phyloP scores from a whole-genome alignment of 2,329 filamentous ascomycete genomes.

The Scolecobasidium constrictum region DNA sequence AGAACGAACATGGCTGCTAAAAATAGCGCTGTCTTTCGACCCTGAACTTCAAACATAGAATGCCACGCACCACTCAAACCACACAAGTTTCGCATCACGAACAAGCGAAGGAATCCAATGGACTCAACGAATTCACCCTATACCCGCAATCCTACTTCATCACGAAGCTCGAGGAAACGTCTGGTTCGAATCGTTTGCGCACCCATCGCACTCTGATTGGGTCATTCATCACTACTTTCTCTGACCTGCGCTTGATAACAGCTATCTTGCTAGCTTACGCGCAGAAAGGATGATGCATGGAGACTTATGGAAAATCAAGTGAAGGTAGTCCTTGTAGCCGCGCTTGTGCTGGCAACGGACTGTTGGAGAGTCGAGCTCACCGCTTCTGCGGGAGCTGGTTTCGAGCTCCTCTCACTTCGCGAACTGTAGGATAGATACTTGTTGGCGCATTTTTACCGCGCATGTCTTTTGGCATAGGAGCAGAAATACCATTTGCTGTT shows the following conservation, averaged over 20 bases:
- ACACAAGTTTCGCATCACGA: too few relatives aligned
- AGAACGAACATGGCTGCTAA: neutral
- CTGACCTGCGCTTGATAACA: too few relatives aligned
- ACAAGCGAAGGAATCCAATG: too few relatives aligned
- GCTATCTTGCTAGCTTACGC: too few relatives aligned
- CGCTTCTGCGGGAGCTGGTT: neutral
- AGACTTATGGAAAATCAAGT: neutral
- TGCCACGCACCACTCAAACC: neutral
- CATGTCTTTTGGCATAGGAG: too few relatives aligned
- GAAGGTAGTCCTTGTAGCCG: neutral
- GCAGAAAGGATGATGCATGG: neutral
- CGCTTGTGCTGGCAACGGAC: neutral
- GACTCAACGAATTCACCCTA: too few relatives aligned
- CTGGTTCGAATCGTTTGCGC: too few relatives aligned
- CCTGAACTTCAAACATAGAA: neutral
- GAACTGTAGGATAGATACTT: neutral
- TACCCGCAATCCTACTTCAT: too few relatives aligned
- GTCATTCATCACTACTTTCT: too few relatives aligned
- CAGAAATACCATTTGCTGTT: too few relatives aligned
- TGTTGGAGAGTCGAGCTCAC: neutral
- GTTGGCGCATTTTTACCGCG: neutral
- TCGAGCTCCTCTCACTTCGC: neutral
- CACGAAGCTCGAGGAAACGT: too few relatives aligned
- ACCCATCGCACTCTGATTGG: too few relatives aligned
- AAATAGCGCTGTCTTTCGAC: neutral